Evolutionary conservation across 139 green algal species (phyloP), one percentile per base, ranked within the genome.

Genomic region (Coccomyxa sp.): DNA sequence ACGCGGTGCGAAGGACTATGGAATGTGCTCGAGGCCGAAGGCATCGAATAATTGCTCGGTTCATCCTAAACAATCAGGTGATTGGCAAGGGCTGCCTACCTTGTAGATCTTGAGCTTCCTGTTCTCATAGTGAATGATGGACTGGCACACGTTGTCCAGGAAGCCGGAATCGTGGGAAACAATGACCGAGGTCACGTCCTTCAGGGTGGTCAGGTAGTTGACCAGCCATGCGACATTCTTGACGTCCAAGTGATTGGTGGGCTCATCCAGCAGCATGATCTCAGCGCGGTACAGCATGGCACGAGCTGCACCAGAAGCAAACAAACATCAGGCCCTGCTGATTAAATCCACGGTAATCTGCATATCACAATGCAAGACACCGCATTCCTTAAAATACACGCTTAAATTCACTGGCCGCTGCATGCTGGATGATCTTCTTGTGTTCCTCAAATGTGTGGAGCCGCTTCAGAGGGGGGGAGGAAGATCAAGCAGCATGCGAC

Each of bases 41-140:
- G n/a, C n/a, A n/a, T n/a, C n/a, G n/a, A n/a, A n/a, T n/a, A n/a
- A n/a, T n/a, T n/a, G n/a, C n/a, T n/a, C n/a, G n/a, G n/a, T n/a
- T n/a, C n/a, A n/a, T n/a, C n/a, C n/a, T n/a, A n/a, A n/a, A n/a
- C n/a, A n/a, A n/a, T n/a, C n/a, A n/a, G n/a, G n/a, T n/a, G n/a
- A n/a, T n/a, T n/a, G n/a, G n/a, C n/a, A n/a, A n/a, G n/a, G n/a
- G n/a, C n/a, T n/a, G n/a, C n/a, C n/a, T 28, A 86, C 83, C 84
- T 85, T 87, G 90, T 96, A 96, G 67, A 88, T 84, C 82, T 90
- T 91, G 23, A 98, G 91, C 91, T 96, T 96, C 86, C 92, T 91
- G 87, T 90, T 92, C 89, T 96, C 92, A 83, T 97, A 97, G 91
- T 97, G 91, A 79, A 98, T 92, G 86, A 98, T 97, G 91, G 94